Conservation (phyloP, 495 filamentous ascomycete genomes). For the Aspergillus bridgeri region DNA sequence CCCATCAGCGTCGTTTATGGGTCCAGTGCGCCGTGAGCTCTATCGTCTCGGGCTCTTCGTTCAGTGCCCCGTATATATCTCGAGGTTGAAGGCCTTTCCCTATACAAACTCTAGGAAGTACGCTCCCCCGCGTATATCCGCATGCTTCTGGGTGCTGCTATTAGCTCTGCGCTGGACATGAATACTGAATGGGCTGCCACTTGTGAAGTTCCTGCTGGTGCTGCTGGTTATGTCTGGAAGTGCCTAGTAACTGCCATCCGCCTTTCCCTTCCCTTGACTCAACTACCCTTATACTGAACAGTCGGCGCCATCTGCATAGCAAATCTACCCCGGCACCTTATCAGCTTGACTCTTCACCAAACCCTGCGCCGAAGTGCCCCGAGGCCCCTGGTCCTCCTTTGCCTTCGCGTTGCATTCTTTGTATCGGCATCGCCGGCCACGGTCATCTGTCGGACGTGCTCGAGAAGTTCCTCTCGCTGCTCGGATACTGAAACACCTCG, state of each 20-base stretch:
- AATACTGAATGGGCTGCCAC: slow-evolving; percentile 45
- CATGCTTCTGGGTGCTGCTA: slow-evolving; percentile 51
- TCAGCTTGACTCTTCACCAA: slow-evolving; percentile 40
- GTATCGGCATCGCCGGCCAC: slow-evolving; percentile 40
- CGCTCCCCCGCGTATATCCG: slow-evolving; percentile 55
- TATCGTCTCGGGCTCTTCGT: slow-evolving; percentile 60
- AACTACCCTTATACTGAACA: slow-evolving; percentile 6
- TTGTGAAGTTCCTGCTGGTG: slow-evolving; percentile 56
- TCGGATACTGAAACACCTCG: slow-evolving; percentile 59
- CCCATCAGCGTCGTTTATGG: slow-evolving; percentile 56
- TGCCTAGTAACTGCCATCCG: slow-evolving; percentile 12
- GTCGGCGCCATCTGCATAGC: slow-evolving; percentile 41
- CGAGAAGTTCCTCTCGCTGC: slow-evolving; percentile 53
- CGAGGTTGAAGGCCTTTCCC: slow-evolving; percentile 52
- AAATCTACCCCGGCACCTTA: slow-evolving; percentile 40
- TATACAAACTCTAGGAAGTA: slow-evolving; percentile 37
- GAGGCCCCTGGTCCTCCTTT: slow-evolving; percentile 40
- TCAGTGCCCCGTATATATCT: slow-evolving; percentile 53
- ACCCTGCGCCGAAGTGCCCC: slow-evolving; percentile 39
- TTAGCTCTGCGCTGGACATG: slow-evolving; percentile 49
- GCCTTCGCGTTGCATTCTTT: slow-evolving; percentile 38
- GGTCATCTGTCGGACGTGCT: slow-evolving; percentile 36
- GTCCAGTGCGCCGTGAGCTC: slow-evolving; percentile 56
- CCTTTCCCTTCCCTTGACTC: neutral
- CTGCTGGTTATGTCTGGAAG: slow-evolving; percentile 50